Conservation (phyloP, 371 early-diverging fungal genomes). For the Apophysomyces sp. region DNA sequence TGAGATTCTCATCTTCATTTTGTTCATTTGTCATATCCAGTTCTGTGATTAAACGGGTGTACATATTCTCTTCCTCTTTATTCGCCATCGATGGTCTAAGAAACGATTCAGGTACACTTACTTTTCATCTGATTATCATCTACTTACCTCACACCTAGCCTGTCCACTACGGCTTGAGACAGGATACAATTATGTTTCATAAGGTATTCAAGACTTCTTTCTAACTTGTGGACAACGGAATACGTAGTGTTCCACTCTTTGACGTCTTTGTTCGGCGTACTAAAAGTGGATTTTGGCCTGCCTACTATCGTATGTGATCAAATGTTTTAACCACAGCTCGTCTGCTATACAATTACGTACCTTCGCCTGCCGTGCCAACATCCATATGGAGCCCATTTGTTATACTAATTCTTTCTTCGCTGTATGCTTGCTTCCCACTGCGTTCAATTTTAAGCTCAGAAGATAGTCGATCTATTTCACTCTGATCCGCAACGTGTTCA, state of each 20-base stretch:
- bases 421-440: background rate
- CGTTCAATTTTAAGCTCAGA: background rate
- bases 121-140: no score
- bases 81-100: background rate
- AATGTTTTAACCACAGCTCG: no score
- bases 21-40: background rate
- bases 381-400: background rate
- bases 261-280: background rate
- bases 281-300: background rate
- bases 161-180: background rate
- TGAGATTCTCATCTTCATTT: no score
- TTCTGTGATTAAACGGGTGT: background rate
- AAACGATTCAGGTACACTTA: no score
- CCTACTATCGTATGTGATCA: background rate
- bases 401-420: background rate
- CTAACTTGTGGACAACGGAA: background rate
- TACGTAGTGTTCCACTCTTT: background rate
- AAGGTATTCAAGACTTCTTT: background rate
- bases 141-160: background rate
- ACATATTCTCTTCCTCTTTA: background rate
- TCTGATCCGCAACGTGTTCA: background rate
- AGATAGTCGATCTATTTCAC: background rate
- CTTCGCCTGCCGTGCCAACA: background rate
- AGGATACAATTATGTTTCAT: background rate
- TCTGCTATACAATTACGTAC: no score